Evolutionary conservation across 371 early-diverging fungal genomes (phyloP), one percentile per base, ranked within the genome.

Genomic region (Apophysomyces sp.): DNA sequence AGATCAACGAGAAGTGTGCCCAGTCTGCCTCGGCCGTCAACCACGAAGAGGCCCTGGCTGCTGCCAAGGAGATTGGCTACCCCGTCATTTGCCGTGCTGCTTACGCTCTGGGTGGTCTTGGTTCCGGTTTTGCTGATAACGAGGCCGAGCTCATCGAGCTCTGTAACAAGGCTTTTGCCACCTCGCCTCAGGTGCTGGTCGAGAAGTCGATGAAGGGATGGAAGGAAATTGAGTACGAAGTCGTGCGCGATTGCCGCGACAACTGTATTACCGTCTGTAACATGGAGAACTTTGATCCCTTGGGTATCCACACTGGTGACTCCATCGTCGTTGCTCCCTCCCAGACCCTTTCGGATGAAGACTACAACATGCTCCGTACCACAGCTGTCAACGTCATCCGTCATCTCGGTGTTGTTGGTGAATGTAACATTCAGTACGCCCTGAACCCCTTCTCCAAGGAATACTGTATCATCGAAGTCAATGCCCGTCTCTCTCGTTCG

Each of bases 241-340:
- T 97, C 41, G 96, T 97, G 8, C 89, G 97, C 52, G 97, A 97
- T 75, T 84, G 86, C 62, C 77, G 79, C 21, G 92, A 96, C 80
- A 97, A 97, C 81, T 95, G 96, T 79, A 94, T 97, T 62, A 95
- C 96, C 15, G 96, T 97, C 58, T 97, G 96, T 83, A 96, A 97
- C 81, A 97, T 97, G 97, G 97, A 97, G 80, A 97, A 97, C 86
- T 96, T 97, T 80, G 98, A 97, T 76, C 98, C 98, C 26, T 84
- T 97, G 29, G 98, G 98, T 65, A 94, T 96, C 67, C 98, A 97
- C 69, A 97, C 98, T 15, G 98, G 98, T 63, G 98, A 97, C 71
- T 93, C 94, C n/a, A 96, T 96, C 53, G 98, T 97, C 21, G 93
- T 97, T 56, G 96, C 96, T 27, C 98, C 98, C 4, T 91, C 92